Base-by-base conservation (phyloP, 2,329 filamentous ascomycete species). In the Didymosphaeria variabile region DNA sequence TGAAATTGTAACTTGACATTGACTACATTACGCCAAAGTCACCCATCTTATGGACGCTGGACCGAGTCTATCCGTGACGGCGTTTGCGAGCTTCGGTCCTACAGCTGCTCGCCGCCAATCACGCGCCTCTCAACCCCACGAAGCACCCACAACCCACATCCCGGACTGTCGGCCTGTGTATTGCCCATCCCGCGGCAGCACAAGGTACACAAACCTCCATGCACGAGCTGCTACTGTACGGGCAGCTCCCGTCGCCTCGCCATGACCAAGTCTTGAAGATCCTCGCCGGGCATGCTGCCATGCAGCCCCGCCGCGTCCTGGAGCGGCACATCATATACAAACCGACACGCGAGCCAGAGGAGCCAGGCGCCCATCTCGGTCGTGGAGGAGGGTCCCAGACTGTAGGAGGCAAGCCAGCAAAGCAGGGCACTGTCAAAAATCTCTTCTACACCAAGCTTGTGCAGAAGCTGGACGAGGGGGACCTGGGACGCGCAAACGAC, bases 211-310 rank as follows among this genome's bases (percentile, higher is more conserved):
- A 13, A 29, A 34, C 52, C 44, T 62, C 59, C 61, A 89, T 89
- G 87, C 86, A 89, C 76, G 87, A 89, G 79, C 81, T 88, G 67
- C 79, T 87, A 51, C 82, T 90, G 49, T 88, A 86, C 77, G 86
- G 85, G 68, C 84, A 86, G 70, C 82, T 90, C 58, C 82, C 86
- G 10, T 74, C 78, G 36, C 76, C 82, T 42, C 85, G 87, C 69
- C 86, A 88, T 79, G 80, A 85, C 71, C 86, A 87, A 74, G 81
- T 88, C 19, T 79, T 89, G 57, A 85, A 87, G 70, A 86, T 90
- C 68, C 80, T 90, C 50, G 84, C 87, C 42, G 88, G 87, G 55
- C 77, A 88, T 58, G 84, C 87, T 53, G 86, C 84, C 67, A 87
- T 87, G 82, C 87, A 88, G 71, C 87, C 88, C 42, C 80, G 81